These are phyloP conservation scores for Curvularia eragrostidis DNA, from an alignment of 2,329 filamentous ascomycete genomes.

Conservation along the genomic window DNA sequence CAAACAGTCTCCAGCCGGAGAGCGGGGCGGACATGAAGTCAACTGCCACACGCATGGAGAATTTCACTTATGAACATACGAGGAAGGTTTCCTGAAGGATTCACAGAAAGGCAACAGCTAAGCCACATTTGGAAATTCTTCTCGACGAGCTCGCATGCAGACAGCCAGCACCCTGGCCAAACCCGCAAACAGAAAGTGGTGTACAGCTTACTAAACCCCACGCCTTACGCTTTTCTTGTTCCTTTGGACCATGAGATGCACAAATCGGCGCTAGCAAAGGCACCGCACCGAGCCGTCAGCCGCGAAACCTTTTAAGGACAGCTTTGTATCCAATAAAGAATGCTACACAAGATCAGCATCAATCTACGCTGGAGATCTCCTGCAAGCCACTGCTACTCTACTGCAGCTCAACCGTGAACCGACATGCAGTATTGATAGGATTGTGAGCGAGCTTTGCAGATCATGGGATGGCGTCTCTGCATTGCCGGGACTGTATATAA, in stretches of 20 bases:
- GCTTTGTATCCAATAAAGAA: background rate
- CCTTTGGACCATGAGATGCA: background rate
- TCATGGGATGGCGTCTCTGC: background rate
- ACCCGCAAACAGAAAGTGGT: slow-evolving; percentile 3
- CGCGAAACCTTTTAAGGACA: slow-evolving; percentile 1
- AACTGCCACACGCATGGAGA: background rate
- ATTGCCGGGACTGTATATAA: background rate
- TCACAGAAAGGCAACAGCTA: background rate
- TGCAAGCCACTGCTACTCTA: slow-evolving; percentile 6
- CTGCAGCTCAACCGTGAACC: background rate
- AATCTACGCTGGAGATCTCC: slow-evolving; percentile 2
- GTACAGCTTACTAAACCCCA: background rate
- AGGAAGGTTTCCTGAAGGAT: background rate
- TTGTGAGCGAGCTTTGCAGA: background rate
- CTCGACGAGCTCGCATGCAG: background rate
- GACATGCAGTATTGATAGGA: background rate
- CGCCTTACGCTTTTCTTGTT: slow-evolving; percentile 3
- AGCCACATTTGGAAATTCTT: background rate
- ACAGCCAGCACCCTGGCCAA: background rate
- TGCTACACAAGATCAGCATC: background rate
- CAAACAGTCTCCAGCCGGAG: background rate
- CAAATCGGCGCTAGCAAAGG: slow-evolving; percentile 3
- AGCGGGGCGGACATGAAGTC: background rate
- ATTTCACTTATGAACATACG: background rate
- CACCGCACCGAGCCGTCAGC: slow-evolving; percentile 3